A percentile compares a stretch with the other conserved stretches of the same genome.
phyloP scores from a whole-genome alignment of 139 green algal species.

The Coelastrella sp. region DNA sequence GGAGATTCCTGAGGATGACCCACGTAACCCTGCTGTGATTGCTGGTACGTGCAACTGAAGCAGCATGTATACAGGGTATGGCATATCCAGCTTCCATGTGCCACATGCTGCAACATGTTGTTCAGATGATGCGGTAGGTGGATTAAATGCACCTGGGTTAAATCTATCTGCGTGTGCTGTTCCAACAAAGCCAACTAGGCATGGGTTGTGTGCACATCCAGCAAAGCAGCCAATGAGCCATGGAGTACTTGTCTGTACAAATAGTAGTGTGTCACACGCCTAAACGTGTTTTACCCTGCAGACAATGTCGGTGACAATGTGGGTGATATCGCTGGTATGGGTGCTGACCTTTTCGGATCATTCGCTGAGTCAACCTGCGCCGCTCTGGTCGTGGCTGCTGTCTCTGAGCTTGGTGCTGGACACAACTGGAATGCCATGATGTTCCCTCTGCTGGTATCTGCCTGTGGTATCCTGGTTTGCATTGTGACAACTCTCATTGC shows the following conservation, averaged over 20 bases:
- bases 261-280: no score
- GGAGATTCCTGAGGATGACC: slow-evolving; percentile 99
- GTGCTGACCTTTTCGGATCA: slow-evolving; percentile 97
- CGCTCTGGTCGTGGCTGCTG: slow-evolving; percentile 88
- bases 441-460: slow-evolving; percentile 87
- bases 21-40: slow-evolving; percentile 98
- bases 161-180: no score
- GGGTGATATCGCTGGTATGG: slow-evolving; percentile 99
- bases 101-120: no score
- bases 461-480: slow-evolving; percentile 92
- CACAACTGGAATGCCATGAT: slow-evolving; percentile 75
- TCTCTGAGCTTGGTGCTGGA: slow-evolving; percentile 72
- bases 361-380: slow-evolving; percentile 98
- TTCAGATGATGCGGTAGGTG: no score
- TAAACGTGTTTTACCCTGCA: slow-evolving; percentile 47
- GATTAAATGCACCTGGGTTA: no score
- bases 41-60: slow-evolving; percentile 77
- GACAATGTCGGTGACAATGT: slow-evolving; percentile 99
- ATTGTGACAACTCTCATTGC: slow-evolving; percentile 91
- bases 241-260: no score
- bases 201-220: no score
- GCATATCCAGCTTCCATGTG: no score
- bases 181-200: no score
- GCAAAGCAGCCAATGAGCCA: no score
- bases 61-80: no score